phyloP scores from a whole-genome alignment of 305 asterid genomes.

The Fraxinus latifolia region DNA sequence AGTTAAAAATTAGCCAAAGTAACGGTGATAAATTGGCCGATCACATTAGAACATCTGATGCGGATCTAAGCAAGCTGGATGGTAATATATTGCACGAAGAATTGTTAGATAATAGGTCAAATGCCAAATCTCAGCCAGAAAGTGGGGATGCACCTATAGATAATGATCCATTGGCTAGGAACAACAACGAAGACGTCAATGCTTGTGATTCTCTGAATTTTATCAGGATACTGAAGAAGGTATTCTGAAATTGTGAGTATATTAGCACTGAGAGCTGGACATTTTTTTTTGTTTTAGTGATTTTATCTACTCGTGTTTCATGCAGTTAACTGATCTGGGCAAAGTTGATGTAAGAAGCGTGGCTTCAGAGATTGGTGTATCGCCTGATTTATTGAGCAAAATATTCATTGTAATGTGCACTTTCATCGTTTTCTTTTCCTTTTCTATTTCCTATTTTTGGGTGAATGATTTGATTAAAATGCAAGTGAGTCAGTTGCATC shows the following conservation, averaged over 20 bases:
- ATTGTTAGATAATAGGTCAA: slow-evolving; percentile 30
- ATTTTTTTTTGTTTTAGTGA: slow-evolving; percentile 11
- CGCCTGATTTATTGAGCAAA: slow-evolving; percentile 56
- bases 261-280: not conserved
- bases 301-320: slow-evolving; percentile 22
- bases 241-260: slow-evolving; percentile 30
- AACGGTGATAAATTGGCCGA: slow-evolving; percentile 34
- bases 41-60: slow-evolving; percentile 35
- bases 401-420: slow-evolving; percentile 58
- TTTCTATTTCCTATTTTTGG: slow-evolving; percentile 16
- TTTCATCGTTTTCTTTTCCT: slow-evolving; percentile 18
- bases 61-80: slow-evolving; percentile 39
- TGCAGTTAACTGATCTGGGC: slow-evolving; percentile 73
- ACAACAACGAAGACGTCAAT: slow-evolving; percentile 33
- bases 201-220: slow-evolving; percentile 41
- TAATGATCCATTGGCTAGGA: slow-evolving; percentile 33
- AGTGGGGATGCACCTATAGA: slow-evolving; percentile 35
- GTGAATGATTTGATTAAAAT: slow-evolving; percentile 9
- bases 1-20: slow-evolving; percentile 32
- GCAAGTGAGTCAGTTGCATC: not conserved
- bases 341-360: slow-evolving; percentile 63
- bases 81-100: slow-evolving; percentile 37
- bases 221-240: slow-evolving; percentile 68
- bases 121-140: slow-evolving; percentile 42
- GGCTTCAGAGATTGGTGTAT: slow-evolving; percentile 75